Conservation (phyloP, 2,329 filamentous ascomycete species). For the Podosphaera xanthii region DNA sequence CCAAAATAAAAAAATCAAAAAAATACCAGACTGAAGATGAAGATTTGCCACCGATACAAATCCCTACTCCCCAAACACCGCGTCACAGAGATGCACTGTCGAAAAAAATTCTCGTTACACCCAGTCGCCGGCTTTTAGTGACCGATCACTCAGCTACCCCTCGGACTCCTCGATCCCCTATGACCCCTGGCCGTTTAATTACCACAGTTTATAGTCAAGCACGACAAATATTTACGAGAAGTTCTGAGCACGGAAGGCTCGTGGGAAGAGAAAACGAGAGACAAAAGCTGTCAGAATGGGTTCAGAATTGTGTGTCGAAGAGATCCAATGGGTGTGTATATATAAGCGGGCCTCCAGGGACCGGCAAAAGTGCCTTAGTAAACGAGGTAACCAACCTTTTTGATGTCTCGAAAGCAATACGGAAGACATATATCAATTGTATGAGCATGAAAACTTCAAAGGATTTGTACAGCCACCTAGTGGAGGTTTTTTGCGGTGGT, state of each 20-base stretch:
- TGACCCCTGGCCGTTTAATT: slow-evolving; percentile 38
- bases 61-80: slow-evolving; percentile 49
- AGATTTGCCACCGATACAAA: slow-evolving; percentile 21
- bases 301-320: slow-evolving; percentile 36
- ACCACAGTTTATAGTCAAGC: slow-evolving; percentile 72
- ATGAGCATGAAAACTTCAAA: slow-evolving; percentile 83
- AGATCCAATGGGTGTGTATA: slow-evolving; percentile 64
- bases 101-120: slow-evolving; percentile 48
- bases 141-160: slow-evolving; percentile 54
- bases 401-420: slow-evolving; percentile 27
- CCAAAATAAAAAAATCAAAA: background rate
- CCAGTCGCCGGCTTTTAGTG: slow-evolving; percentile 62
- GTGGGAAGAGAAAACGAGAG: slow-evolving; percentile 24
- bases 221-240: slow-evolving; percentile 63
- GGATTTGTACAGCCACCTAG: slow-evolving; percentile 61
- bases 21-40: slow-evolving; percentile 21
- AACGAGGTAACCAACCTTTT: slow-evolving; percentile 49
- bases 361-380: slow-evolving; percentile 88
- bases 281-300: slow-evolving; percentile 43
- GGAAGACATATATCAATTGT: slow-evolving; percentile 73
- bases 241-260: slow-evolving; percentile 15
- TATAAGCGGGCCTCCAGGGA: slow-evolving; percentile 85
- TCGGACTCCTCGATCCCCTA: slow-evolving; percentile 52
- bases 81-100: slow-evolving; percentile 60
- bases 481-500: slow-evolving; percentile 42